A percentile compares a stretch with the other conserved stretches of the same genome.
Evolutionary conservation across 192 early-diverging fungal genomes (phyloP).

Genomic region (Spinellus fusiger): DNA sequence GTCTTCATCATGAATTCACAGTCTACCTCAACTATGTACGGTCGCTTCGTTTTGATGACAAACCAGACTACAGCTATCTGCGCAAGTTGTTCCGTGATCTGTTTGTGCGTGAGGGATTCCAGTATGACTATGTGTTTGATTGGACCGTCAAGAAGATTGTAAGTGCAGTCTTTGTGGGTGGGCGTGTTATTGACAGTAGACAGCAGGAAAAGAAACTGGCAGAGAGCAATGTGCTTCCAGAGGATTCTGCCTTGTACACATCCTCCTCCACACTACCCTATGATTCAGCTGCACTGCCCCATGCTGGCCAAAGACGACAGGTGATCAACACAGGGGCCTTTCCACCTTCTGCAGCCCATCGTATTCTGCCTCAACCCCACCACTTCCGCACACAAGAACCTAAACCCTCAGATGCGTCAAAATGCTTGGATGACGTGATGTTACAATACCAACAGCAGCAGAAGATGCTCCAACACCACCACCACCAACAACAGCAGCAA

Average conservation of each 20-base stretch:
- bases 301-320: not conserved
- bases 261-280: constrained; percentile 1
- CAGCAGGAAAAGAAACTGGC: constrained; percentile 28
- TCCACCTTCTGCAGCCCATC: constrained; percentile 14
- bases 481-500: not conserved
- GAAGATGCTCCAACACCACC: constrained; percentile 20
- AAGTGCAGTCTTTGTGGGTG: constrained; percentile 15
- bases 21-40: constrained; percentile 85
- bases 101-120: constrained; percentile 77
- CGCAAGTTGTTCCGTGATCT: constrained; percentile 81
- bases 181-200: not conserved
- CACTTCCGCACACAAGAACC: constrained; percentile 22
- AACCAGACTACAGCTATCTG: constrained; percentile 88
- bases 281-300: not conserved
- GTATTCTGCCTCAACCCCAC: constrained; percentile 11
- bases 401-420: constrained; percentile 25
- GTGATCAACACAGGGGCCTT: constrained; percentile 4
- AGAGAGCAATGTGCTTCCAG: constrained; percentile 1
- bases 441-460: constrained; percentile 36
- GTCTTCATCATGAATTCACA: constrained; percentile 80
- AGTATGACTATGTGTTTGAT: constrained; percentile 89
- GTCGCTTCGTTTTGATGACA: constrained; percentile 79
- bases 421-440: constrained; percentile 32
- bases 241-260: constrained; percentile 1
- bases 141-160: constrained; percentile 77